A percentile compares a stretch with the other conserved stretches of the same genome.
These are phyloP conservation scores for Debaryomyces coudertii DNA, from an alignment of 1,139 yeast genomes.

Conservation along the genomic window DNA sequence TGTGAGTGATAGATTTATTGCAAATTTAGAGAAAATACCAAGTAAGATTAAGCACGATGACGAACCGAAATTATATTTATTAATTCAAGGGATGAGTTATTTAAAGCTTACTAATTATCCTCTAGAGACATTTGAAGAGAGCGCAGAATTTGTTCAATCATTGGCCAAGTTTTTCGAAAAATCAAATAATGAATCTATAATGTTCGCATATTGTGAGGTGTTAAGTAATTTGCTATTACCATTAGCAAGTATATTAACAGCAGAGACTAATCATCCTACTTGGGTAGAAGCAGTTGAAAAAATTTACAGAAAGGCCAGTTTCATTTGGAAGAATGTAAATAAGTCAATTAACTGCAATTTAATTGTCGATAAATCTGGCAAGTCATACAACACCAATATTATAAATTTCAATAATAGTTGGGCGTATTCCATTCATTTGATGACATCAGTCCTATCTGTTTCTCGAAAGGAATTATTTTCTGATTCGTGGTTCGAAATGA, in stretches of 20 bases:
- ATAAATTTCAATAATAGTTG: conserved; percentile 51
- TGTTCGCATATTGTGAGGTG: conserved; percentile 84
- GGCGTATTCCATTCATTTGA: conserved; percentile 70
- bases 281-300: conserved; percentile 83
- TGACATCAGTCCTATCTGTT: conserved; percentile 77
- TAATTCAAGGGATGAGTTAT: conserved; percentile 91
- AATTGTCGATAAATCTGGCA: not conserved
- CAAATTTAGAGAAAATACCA: conserved; percentile 85
- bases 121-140: conserved; percentile 85
- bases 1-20: conserved; percentile 91
- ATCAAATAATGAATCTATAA: conserved; percentile 64
- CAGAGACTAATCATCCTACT: conserved; percentile 93
- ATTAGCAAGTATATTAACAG: conserved; percentile 82
- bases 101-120: conserved; percentile 81
- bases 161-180: conserved; percentile 78
- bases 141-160: conserved; percentile 85
- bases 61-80: conserved; percentile 72
- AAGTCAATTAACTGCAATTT: conserved; percentile 12
- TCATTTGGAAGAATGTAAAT: conserved; percentile 35
- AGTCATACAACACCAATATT: not conserved
- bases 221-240: conserved; percentile 75
- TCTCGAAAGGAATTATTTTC: conserved; percentile 79
- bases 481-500: conserved; percentile 69
- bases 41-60: conserved; percentile 52
- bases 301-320: conserved; percentile 56